Percentiles rank a stretch among this genome's conserved stretches.
Conservation (phyloP, 176 grass and related monocot genomes). For the Zea mays region DNA sequence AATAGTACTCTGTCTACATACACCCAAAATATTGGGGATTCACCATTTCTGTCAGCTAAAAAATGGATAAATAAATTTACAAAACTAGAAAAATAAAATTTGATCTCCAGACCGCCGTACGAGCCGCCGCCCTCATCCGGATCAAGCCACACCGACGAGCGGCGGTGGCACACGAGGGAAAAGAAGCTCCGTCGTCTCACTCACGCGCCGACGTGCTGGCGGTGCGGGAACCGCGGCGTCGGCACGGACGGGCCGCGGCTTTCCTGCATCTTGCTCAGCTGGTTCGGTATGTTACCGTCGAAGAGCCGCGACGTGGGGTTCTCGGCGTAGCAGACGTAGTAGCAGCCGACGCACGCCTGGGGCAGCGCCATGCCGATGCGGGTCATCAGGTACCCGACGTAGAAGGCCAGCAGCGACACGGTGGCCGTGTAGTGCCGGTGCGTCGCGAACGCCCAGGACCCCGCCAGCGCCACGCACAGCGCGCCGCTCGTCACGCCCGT, state of each 20-base stretch:
- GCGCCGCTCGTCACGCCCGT: constrained; percentile 89
- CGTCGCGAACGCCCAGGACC: constrained; percentile 69
- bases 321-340: constrained; percentile 95
- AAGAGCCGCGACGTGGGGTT: constrained; percentile 63
- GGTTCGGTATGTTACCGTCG: constrained; percentile 55
- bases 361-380: constrained; percentile 98
- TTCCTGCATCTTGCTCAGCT: constrained; percentile 39
- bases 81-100: neutral
- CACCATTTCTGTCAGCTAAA: neutral
- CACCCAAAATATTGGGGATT: neutral
- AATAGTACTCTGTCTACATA: neutral
- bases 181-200: constrained; percentile 22
- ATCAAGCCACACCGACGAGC: neutral
- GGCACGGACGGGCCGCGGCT: constrained; percentile 36
- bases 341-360: constrained; percentile 93
- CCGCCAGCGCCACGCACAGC: constrained; percentile 63
- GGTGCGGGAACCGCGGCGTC: constrained; percentile 81
- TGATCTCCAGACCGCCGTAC: neutral
- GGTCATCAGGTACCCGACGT: constrained; percentile 97
- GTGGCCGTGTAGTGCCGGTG: constrained; percentile 85
- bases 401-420: constrained; percentile 84
- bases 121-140: neutral
- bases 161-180: neutral
- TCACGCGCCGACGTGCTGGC: constrained; percentile 15
- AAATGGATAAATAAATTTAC: neutral